Evolutionary conservation across 192 early-diverging fungal genomes (phyloP).

Genomic region (Linnemannia hyalina): DNA sequence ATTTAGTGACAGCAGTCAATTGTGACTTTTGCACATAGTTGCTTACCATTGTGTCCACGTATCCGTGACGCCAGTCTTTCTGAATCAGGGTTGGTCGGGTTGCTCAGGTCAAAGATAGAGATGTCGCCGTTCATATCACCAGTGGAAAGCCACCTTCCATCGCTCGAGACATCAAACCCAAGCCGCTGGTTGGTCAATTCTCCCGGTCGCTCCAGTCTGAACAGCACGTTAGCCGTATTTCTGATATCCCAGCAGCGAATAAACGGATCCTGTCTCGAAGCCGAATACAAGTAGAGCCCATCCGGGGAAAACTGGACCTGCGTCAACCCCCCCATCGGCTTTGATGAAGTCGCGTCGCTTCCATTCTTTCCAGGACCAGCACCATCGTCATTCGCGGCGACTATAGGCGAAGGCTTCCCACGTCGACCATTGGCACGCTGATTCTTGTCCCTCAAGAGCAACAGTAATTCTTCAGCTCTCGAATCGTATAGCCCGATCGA

Average conservation of each 20-base stretch:
- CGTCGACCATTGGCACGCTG: slow-evolving; percentile 62
- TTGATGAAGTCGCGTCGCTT: not conserved
- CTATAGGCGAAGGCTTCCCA: not conserved
- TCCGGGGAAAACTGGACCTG: slow-evolving; percentile 78
- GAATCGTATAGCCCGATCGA: slow-evolving; percentile 78
- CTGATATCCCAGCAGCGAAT: slow-evolving; percentile 87
- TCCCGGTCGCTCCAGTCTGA: slow-evolving; percentile 61
- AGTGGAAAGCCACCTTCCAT: slow-evolving; percentile 69
- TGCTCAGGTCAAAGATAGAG: slow-evolving; percentile 58
- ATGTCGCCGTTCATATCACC: slow-evolving; percentile 68
- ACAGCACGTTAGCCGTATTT: slow-evolving; percentile 74
- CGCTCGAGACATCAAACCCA: slow-evolving; percentile 74
- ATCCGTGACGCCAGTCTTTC: slow-evolving; percentile 22
- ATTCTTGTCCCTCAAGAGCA: slow-evolving; percentile 57
- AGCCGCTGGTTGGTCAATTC: slow-evolving; percentile 79
- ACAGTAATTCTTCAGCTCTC: slow-evolving; percentile 64
- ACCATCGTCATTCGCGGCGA: not conserved
- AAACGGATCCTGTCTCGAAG: slow-evolving; percentile 68
- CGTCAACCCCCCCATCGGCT: slow-evolving; percentile 30
- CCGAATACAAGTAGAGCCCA: slow-evolving; percentile 74
- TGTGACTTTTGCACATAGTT: too few species aligned
- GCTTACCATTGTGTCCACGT: slow-evolving; percentile 45
- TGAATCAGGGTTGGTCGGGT: slow-evolving; percentile 14
- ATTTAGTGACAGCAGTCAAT: not conserved
- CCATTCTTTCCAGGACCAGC: not conserved